Base-by-base conservation (phyloP, 2,329 filamentous ascomycete species). In the Sarocladium oryzae region DNA sequence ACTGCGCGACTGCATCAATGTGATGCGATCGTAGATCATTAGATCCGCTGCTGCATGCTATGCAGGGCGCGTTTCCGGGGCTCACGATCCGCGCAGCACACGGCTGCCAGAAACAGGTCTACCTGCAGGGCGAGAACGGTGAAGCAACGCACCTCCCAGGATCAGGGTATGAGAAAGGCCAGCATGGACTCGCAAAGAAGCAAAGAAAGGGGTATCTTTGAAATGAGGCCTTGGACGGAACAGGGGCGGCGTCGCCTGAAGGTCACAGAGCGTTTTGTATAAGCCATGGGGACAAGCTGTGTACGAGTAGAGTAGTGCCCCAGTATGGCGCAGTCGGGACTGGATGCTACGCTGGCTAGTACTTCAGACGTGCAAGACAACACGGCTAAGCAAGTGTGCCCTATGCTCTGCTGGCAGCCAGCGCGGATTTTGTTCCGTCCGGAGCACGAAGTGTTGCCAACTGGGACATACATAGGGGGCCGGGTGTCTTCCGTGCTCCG, bases 21-120 rank as follows among this genome's bases (percentile, higher is more conserved):
- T 37, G 20, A 26, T 49, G 46, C 46, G 46, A 49, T 49, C 46
- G 46, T 36, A 49, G 46, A 49, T 49, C 46, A 49, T 33, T 15
- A 49, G 46, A 49, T 49, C 46, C 46, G 30, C 18, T 36, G 46
- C 46, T 49, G 46, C 33, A 49, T 37, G 46, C 20, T 37, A 24
- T 49, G 46, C 46, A 49, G 32, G 46, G 46, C 46, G 33, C 21
- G n/a, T n/a, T 32, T 9, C 30, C 30, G 46, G 30, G 20, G 32
- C 46, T 49, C 46, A 49, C 46, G 46, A 49, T 49, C 46, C 46
- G 46, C 13, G n/a, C 5, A 18, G 43, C 26, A 20, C 40, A 24
- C 40, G 28, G 13, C n/a, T 48, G 43, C 33, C 43, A 48, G 20
- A 33, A 48, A 16, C 32, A 33, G 43, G 43, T 26, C 33, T 24